These are phyloP conservation scores for Paramecium caudatum DNA, from an alignment of 73 alveolate species.

Conservation along the genomic window DNA sequence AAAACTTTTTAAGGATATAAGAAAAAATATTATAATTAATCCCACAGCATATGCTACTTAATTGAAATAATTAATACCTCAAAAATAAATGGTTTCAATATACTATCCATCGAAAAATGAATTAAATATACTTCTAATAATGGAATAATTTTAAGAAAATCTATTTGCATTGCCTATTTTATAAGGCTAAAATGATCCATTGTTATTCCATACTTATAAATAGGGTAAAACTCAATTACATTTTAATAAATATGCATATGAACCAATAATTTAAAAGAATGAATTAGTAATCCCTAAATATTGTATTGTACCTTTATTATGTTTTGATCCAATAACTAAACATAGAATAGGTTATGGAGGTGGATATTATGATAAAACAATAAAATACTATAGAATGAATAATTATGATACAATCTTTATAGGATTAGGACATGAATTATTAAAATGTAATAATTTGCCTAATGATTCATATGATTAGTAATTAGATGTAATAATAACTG, in stretches of 20 bases:
- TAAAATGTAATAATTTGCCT: conserved; percentile 9
- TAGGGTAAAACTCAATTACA: background rate
- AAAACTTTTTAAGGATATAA: background rate
- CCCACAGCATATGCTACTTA: background rate
- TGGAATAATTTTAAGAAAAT: background rate
- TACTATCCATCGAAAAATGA: conserved; percentile 19
- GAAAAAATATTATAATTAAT: conserved; percentile 5
- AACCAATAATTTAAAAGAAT: background rate
- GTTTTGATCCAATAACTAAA: conserved; percentile 48
- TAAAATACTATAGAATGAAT: background rate
- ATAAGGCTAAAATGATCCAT: background rate
- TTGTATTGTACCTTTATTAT: conserved; percentile 58
- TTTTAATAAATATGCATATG: background rate
- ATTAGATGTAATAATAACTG: conserved; percentile 42
- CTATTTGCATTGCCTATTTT: background rate
- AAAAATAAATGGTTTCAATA: background rate
- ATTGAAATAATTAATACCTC: background rate
- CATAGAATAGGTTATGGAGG: conserved; percentile 66
- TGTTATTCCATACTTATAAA: background rate
- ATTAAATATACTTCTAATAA: background rate
- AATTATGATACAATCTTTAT: background rate
- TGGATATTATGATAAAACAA: conserved; percentile 55
- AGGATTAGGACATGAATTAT: conserved; percentile 48
- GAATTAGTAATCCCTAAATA: background rate
- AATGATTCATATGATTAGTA: background rate